These are phyloP conservation scores for Fraxinus baroniana DNA, from an alignment of 305 asterid genomes.

Conservation along the genomic window DNA sequence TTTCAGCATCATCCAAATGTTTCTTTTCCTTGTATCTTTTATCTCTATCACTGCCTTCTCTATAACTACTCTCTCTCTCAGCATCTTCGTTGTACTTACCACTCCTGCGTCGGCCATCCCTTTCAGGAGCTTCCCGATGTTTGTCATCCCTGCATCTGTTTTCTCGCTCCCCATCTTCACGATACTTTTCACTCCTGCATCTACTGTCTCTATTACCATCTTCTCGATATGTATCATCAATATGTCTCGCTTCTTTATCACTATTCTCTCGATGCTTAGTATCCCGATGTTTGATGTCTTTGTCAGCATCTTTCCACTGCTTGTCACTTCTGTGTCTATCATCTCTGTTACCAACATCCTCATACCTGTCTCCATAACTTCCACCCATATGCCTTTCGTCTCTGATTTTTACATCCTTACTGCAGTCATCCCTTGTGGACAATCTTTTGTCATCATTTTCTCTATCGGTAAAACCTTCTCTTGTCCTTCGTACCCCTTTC, in stretches of 20 bases:
- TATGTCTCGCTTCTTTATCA: constrained; percentile 57
- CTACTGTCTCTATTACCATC: constrained; percentile 55
- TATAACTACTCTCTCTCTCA: constrained; percentile 30
- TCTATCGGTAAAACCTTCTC: constrained; percentile 64
- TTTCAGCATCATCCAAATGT: constrained; percentile 58
- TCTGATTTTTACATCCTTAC: constrained; percentile 58
- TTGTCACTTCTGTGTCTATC: constrained; percentile 56
- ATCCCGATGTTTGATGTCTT: constrained; percentile 54
- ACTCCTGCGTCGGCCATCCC: constrained; percentile 35
- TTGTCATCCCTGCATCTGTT: constrained; percentile 61
- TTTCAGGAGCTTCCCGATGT: constrained; percentile 48
- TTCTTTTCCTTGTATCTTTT: constrained; percentile 55
- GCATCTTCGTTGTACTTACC: constrained; percentile 28
- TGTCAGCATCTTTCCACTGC: constrained; percentile 58
- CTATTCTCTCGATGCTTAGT: constrained; percentile 56
- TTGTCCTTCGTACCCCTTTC: constrained; percentile 53
- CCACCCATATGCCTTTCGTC: constrained; percentile 70
- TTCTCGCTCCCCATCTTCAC: constrained; percentile 67
- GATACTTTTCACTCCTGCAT: constrained; percentile 61
- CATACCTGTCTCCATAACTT: constrained; percentile 47
- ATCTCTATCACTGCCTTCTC: constrained; percentile 44
- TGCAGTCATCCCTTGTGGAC: constrained; percentile 61
- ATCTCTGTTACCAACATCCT: constrained; percentile 53
- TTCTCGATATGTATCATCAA: constrained; percentile 61
- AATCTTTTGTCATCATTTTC: constrained; percentile 56